Conservation (phyloP, 164 flowering plant species). For the Macadamia tetraphylla region DNA sequence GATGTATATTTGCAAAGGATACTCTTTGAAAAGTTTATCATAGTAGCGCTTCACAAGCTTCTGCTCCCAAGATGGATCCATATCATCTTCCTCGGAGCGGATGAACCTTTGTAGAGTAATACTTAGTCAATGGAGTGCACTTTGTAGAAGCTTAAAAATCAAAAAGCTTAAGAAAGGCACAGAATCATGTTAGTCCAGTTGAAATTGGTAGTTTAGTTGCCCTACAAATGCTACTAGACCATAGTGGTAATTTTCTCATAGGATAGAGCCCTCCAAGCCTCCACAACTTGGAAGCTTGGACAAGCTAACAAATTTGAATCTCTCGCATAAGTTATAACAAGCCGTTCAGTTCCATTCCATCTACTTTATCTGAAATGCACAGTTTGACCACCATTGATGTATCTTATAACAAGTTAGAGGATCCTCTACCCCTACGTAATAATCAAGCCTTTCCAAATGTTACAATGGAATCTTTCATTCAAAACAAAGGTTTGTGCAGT, state of each 20-base stretch:
- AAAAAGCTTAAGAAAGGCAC: not conserved
- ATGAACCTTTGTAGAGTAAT: slow-evolving; percentile 52
- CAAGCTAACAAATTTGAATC: not conserved
- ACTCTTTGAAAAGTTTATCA: slow-evolving; percentile 96
- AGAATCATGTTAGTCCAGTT: not conserved
- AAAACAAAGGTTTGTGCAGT: slow-evolving; percentile 18
- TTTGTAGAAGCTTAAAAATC: not conserved
- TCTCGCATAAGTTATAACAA: slow-evolving; percentile 2
- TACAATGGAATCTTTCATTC: not conserved
- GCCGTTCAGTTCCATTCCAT: slow-evolving; percentile 5
- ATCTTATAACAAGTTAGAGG: slow-evolving; percentile 5
- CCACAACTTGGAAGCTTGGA: not conserved
- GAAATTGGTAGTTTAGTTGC: too few species aligned
- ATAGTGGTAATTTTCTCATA: slow-evolving; percentile 1
- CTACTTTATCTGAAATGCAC: not conserved
- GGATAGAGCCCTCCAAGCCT: slow-evolving; percentile 2
- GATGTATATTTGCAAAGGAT: slow-evolving; percentile 47
- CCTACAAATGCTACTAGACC: not conserved
- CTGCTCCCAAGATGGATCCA: slow-evolving; percentile 88
- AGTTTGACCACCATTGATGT: slow-evolving; percentile 2
- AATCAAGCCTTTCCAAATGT: slow-evolving; percentile 3
- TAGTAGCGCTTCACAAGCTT: slow-evolving; percentile 93
- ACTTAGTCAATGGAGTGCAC: not conserved
- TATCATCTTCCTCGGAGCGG: slow-evolving; percentile 90
- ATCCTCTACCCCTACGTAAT: slow-evolving; percentile 2